Percentiles rank a stretch among this genome's conserved stretches.
phyloP scores from a whole-genome alignment of 495 filamentous ascomycete species.

The Glarea lozoyensis region DNA sequence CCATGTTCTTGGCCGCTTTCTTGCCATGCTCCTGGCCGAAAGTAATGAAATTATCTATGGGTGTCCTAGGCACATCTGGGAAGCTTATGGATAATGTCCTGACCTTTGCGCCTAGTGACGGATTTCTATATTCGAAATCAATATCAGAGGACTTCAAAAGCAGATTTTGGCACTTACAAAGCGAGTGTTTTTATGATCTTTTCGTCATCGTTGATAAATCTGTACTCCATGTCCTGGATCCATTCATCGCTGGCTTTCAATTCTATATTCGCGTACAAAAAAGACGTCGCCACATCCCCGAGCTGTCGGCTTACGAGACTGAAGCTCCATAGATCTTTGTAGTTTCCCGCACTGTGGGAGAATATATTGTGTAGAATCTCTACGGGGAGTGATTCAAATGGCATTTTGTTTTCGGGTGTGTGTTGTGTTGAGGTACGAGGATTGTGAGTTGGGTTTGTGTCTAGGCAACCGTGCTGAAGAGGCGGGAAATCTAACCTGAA shows the following conservation, averaged over 20 bases:
- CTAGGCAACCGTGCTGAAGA: no score
- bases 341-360: background rate
- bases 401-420: no score
- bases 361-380: background rate
- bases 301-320: background rate
- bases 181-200: background rate
- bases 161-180: background rate
- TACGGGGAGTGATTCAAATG: background rate
- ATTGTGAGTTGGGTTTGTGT: no score
- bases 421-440: no score
- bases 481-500: no score
- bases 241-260: background rate
- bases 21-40: no score
- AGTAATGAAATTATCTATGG: no score
- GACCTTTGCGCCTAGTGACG: constrained; percentile 1
- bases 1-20: no score
- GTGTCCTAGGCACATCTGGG: no score
- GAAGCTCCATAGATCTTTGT: constrained; percentile 2
- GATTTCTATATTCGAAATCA: constrained; percentile 3
- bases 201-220: background rate
- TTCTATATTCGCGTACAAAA: background rate
- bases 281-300: constrained; percentile 1
- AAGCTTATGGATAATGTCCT: background rate
- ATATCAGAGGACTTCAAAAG: background rate
- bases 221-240: background rate